phyloP scores from a whole-genome alignment of 345 rosid species.

The Physaria fendleri region DNA sequence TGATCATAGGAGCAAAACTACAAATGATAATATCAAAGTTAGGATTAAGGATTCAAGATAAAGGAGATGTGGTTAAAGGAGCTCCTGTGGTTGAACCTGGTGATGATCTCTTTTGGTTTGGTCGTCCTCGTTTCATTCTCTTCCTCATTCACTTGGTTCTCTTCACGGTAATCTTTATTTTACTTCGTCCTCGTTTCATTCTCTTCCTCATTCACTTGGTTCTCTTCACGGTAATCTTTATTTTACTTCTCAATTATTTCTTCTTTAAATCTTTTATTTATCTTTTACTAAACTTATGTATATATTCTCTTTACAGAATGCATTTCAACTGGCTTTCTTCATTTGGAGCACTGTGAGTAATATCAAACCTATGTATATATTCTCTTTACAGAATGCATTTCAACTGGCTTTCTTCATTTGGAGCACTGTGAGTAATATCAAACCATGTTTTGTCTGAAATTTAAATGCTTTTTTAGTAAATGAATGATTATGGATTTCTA shows the following conservation, averaged over 20 bases:
- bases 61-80: constrained; percentile 87
- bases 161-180: constrained; percentile 53
- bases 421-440: constrained; percentile 50
- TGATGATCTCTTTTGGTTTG: constrained; percentile 94
- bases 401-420: constrained; percentile 80
- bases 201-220: neutral
- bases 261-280: neutral
- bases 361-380: neutral
- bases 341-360: constrained; percentile 62
- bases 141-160: constrained; percentile 82
- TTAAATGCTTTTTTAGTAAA: neutral
- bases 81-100: constrained; percentile 87
- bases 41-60: constrained; percentile 72
- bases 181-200: neutral
- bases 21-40: constrained; percentile 78
- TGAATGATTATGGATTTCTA: neutral
- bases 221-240: no score
- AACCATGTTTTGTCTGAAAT: neutral
- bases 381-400: constrained; percentile 63
- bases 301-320: constrained; percentile 47
- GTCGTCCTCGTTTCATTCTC: constrained; percentile 76
- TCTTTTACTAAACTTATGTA: no score
- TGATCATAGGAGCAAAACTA: constrained; percentile 72
- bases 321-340: constrained; percentile 86
- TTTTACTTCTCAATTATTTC: neutral